Base-by-base conservation (phyloP, 441 rosid species). In the Dalechampia spathulata region DNA sequence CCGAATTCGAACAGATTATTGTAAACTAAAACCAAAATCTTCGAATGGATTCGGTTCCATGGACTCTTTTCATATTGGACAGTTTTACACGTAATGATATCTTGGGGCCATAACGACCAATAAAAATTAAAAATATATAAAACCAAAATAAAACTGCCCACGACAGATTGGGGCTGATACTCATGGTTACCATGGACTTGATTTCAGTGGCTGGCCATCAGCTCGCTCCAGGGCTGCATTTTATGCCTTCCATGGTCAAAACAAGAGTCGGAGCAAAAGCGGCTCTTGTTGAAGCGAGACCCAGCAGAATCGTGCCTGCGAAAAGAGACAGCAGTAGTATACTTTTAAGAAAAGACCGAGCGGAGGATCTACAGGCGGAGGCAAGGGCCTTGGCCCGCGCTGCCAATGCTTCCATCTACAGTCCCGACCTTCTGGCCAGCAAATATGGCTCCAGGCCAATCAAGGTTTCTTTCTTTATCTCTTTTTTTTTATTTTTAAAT, bases 291-390 rank as follows among this genome's bases (percentile, higher is more conserved):
- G 77, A 64, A 53, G 67, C 68, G 2, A 58, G 55, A 49, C 76
- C 69, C 14, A 47, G 25, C 14, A 47, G 20, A 48, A 52, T 41
- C 27, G 49, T 47, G 30, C 69, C 70, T 9, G 56, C 54, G 1
- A 11, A 27, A 22, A 69, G 63, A 43, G 45, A 42, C 39, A 49
- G 54, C 4, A 30, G 34, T 37, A 34, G 44, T 47, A 39, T 48
- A 21, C 66, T 60, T 34, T 38, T 46, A 30, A 69, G 75, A 17
- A 73, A 61, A 4, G 83, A 75, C 45, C 83, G 92, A 41, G 68
- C 90, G 0, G 87, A 80, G 25, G 95, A 91, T 60, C 64, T 87
- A 16, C 95, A 85, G 60, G 95, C 95, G 0, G 99, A 92, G 79
- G 85, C 75, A 7, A 65, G 75, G 22, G 96, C 98, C 69, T 55